Percentiles rank a stretch among this genome's conserved stretches.
phyloP scores from a whole-genome alignment of 768 basidiomycete genomes.

The Lactifluus rugatus region DNA sequence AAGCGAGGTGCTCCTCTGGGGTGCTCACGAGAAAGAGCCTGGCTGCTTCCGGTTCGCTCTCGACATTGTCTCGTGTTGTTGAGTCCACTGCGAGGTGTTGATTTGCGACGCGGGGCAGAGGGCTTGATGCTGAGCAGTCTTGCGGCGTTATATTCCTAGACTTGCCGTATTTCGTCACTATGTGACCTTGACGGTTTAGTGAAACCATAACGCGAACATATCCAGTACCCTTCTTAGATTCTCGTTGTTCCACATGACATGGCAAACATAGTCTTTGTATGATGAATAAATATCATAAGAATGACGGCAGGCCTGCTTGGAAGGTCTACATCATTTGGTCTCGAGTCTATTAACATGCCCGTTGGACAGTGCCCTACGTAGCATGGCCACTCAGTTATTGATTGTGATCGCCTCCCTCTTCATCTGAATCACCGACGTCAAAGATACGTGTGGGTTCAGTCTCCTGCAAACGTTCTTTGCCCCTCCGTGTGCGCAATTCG shows the following conservation, averaged over 20 bases:
- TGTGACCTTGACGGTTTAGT: slow-evolving; percentile 75
- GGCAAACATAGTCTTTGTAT: background rate
- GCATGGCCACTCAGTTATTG: background rate
- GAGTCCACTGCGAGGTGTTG: slow-evolving; percentile 48
- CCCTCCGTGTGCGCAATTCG: slow-evolving; percentile 24
- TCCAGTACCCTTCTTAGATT: background rate
- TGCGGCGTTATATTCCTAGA: slow-evolving; percentile 76
- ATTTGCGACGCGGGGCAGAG: slow-evolving; percentile 33
- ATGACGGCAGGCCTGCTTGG: background rate
- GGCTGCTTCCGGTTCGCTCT: slow-evolving; percentile 22
- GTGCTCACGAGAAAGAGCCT: slow-evolving; percentile 42
- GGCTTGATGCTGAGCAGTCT: slow-evolving; percentile 35
- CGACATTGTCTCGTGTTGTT: slow-evolving; percentile 31
- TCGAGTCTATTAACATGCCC: background rate
- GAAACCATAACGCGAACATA: slow-evolving; percentile 73
- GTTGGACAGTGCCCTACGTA: background rate
- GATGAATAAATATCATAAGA: background rate
- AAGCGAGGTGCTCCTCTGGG: slow-evolving; percentile 55
- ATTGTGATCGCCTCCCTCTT: slow-evolving; percentile 25
- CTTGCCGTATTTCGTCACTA: slow-evolving; percentile 69
- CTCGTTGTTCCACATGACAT: background rate
- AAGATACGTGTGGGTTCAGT: slow-evolving; percentile 32
- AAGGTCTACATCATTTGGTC: background rate
- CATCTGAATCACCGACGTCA: slow-evolving; percentile 38
- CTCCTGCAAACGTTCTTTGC: slow-evolving; percentile 29